A percentile compares a stretch with the other conserved stretches of the same genome.
These are phyloP conservation scores for Aspergillus terreus DNA, from an alignment of 2,329 filamentous ascomycete species.

Conservation along the genomic window DNA sequence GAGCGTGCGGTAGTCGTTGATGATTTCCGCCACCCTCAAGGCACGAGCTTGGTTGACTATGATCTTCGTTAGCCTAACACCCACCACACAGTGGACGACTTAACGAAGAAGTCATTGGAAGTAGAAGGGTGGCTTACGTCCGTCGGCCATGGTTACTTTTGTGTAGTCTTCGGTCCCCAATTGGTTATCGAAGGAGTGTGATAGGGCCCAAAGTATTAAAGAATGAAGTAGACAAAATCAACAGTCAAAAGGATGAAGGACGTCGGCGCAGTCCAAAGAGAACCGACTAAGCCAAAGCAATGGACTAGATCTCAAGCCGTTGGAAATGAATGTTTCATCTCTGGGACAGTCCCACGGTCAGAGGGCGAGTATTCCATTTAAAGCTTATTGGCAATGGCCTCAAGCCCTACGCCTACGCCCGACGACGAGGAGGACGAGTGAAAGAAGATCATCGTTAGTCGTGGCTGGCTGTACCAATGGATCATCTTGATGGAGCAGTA, in stretches of 20 bases:
- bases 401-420: not conserved
- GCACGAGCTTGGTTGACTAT: constrained; percentile 63
- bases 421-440: constrained; percentile 8
- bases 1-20: constrained; percentile 61
- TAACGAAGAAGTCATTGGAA: too few species aligned
- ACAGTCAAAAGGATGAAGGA: not conserved
- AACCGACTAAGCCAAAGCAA: not conserved
- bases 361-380: constrained; percentile 22
- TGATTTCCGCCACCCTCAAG: constrained; percentile 60
- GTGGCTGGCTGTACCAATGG: constrained; percentile 30
- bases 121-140: constrained; percentile 43
- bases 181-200: too few species aligned
- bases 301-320: not conserved
- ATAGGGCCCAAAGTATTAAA: constrained; percentile 3
- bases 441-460: constrained; percentile 23
- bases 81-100: not conserved
- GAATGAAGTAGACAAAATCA: not conserved
- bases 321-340: constrained; percentile 12
- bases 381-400: constrained; percentile 14
- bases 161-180: not conserved
- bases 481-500: constrained; percentile 17
- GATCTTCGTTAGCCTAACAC: not conserved
- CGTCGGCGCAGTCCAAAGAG: not conserved
- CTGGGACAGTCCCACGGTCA: constrained; percentile 9
- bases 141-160: constrained; percentile 50